phyloP scores from a whole-genome alignment of 1,284 basidiomycete genomes.

The Tylopilus sp. region DNA sequence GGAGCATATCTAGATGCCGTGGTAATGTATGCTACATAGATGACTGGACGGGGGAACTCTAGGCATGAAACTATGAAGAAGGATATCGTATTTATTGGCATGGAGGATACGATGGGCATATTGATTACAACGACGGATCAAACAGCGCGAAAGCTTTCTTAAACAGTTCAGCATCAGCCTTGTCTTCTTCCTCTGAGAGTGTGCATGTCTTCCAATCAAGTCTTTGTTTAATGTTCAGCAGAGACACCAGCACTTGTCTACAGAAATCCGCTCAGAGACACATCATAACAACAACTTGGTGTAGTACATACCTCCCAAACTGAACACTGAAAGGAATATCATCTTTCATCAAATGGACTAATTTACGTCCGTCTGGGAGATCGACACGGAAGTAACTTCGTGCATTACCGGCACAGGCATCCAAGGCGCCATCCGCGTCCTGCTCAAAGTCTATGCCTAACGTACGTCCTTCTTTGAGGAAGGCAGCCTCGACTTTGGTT shows the following conservation, averaged over 20 bases:
- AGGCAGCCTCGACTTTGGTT: constrained; percentile 66
- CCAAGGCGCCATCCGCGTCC: constrained; percentile 64
- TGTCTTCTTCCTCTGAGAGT: constrained; percentile 79
- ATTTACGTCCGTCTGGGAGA: constrained; percentile 78
- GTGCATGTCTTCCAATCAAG: constrained; percentile 89
- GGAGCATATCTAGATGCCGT: constrained; percentile 24
- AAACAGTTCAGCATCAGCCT: constrained; percentile 75
- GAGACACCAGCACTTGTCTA: constrained; percentile 75
- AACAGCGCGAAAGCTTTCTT: constrained; percentile 79
- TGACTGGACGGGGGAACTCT: not conserved
- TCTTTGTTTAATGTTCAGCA: constrained; percentile 74
- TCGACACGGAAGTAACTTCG: constrained; percentile 89
- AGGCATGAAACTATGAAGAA: constrained; percentile 1
- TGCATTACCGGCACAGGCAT: constrained; percentile 49
- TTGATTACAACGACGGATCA: constrained; percentile 47
- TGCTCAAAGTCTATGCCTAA: constrained; percentile 67
- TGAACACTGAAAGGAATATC: constrained; percentile 83
- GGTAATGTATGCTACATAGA: not conserved
- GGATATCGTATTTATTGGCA: constrained; percentile 4
- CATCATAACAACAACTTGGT: not conserved
- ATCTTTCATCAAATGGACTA: constrained; percentile 82
- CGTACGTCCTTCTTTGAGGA: constrained; percentile 63
- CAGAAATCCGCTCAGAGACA: not conserved
- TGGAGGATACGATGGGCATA: not conserved
- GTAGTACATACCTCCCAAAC: constrained; percentile 79